phyloP scores from a whole-genome alignment of 2,329 filamentous ascomycete genomes.

The Rhynchosporium secalis region DNA sequence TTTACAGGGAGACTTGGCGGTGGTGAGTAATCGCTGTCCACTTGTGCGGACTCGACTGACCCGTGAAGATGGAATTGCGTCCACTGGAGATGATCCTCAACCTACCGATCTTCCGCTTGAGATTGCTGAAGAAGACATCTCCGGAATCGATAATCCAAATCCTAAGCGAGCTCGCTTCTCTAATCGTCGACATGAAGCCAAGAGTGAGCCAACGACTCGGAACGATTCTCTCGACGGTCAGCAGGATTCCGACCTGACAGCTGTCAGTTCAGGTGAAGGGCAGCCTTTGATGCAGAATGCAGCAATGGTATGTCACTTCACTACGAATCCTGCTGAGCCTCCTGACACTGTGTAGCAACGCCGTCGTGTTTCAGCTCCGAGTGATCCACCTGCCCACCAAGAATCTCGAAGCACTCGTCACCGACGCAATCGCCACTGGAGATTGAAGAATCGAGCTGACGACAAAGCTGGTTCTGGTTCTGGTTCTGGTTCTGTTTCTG shows the following conservation, averaged over 20 bases:
- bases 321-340: conserved; percentile 7
- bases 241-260: conserved; percentile 30
- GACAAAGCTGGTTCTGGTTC: conserved; percentile 21
- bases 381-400: conserved; percentile 32
- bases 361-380: conserved; percentile 37
- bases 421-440: conserved; percentile 36
- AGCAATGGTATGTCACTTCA: conserved; percentile 20
- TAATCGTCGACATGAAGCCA: conserved; percentile 31
- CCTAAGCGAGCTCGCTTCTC: conserved; percentile 25
- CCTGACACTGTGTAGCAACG: conserved; percentile 27
- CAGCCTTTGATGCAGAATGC: conserved; percentile 24
- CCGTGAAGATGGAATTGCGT: conserved; percentile 17
- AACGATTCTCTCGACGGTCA: conserved; percentile 31
- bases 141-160: conserved; percentile 24
- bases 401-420: conserved; percentile 26
- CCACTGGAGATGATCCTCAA: conserved; percentile 18
- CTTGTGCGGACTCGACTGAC: background rate
- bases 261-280: conserved; percentile 30
- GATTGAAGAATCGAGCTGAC: conserved; percentile 32
- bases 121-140: conserved; percentile 16
- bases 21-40: conserved; percentile 10
- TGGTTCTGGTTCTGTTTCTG: conserved; percentile 8
- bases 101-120: conserved; percentile 16
- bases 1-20: conserved; percentile 5
- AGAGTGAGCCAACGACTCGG: conserved; percentile 32